These are phyloP conservation scores for Euphrasia arctica DNA, from an alignment of 305 asterid genomes.

Conservation along the genomic window DNA sequence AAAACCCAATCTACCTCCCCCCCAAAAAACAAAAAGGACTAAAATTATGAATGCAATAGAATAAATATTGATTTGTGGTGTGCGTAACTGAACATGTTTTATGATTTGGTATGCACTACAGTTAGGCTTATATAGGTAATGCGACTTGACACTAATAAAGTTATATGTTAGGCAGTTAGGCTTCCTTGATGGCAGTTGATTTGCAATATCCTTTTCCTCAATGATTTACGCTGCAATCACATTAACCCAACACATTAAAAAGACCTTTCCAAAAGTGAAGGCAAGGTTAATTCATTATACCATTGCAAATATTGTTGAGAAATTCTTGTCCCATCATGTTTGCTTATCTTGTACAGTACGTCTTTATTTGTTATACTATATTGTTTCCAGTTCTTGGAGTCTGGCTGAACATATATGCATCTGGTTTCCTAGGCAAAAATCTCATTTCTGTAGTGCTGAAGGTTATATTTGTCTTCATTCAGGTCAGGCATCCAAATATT, in stretches of 20 bases:
- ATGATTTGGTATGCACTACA: conserved; percentile 4
- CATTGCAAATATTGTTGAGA: conserved; percentile 6
- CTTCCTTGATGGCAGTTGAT: neutral
- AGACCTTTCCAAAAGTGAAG: conserved; percentile 16
- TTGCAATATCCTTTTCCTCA: conserved; percentile 16
- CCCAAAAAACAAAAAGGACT: neutral
- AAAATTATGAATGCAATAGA: neutral
- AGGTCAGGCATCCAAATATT: conserved; percentile 99
- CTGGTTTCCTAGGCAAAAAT: conserved; percentile 18
- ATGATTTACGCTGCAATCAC: conserved; percentile 7
- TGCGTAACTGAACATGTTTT: conserved; percentile 5
- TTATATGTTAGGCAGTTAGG: conserved; percentile 13
- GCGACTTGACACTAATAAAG: conserved; percentile 6
- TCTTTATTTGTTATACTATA: conserved; percentile 16
- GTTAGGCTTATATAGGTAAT: conserved; percentile 6
- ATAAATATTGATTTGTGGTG: conserved; percentile 5
- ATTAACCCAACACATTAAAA: conserved; percentile 1
- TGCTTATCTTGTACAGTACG: conserved; percentile 20
- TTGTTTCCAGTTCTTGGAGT: conserved; percentile 15
- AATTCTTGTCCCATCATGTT: conserved; percentile 8
- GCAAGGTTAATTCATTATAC: conserved; percentile 19
- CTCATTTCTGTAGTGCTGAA: conserved; percentile 27
- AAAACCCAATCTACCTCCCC: too few species aligned
- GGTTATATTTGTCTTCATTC: conserved; percentile 36
- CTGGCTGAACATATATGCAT: conserved; percentile 12